Evolutionary conservation across 2,329 filamentous ascomycete species (phyloP).

Genomic region (Neoascochyta sp.): DNA sequence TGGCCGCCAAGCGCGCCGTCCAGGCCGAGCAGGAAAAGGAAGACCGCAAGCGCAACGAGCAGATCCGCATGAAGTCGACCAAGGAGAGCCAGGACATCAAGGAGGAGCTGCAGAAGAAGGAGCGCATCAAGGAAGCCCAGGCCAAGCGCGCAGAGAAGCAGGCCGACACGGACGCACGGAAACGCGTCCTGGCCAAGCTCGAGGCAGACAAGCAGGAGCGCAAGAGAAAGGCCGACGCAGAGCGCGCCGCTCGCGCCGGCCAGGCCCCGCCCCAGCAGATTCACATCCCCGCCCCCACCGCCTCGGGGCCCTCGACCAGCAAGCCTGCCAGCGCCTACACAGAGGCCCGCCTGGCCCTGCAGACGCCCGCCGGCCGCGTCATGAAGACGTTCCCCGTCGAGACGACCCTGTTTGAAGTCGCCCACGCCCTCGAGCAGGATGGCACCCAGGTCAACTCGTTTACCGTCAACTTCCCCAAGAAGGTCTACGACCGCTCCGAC

Average conservation of each 20-base stretch:
- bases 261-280: slow-evolving; percentile 50
- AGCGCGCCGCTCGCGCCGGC: slow-evolving; percentile 85
- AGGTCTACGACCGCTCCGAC: slow-evolving; percentile 67
- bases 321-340: slow-evolving; percentile 70
- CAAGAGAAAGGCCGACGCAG: slow-evolving; percentile 75
- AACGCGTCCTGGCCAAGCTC: slow-evolving; percentile 86
- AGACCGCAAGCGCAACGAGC: slow-evolving; percentile 80
- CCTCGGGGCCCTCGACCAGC: slow-evolving; percentile 48
- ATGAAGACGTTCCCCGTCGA: slow-evolving; percentile 86
- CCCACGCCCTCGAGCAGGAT: slow-evolving; percentile 69
- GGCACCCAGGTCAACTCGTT: slow-evolving; percentile 71
- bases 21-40: slow-evolving; percentile 72
- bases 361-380: slow-evolving; percentile 70
- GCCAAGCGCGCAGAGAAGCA: slow-evolving; percentile 84
- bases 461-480: slow-evolving; percentile 80
- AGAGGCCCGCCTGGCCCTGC: slow-evolving; percentile 77
- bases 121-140: slow-evolving; percentile 86
- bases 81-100: slow-evolving; percentile 85
- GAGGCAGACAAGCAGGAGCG: slow-evolving; percentile 91
- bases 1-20: slow-evolving; percentile 67
- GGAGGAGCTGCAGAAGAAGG: slow-evolving; percentile 81
- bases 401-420: slow-evolving; percentile 90
- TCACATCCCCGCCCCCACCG: slow-evolving; percentile 48
- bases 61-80: slow-evolving; percentile 80
- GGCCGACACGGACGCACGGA: slow-evolving; percentile 80